Evolutionary conservation across 495 filamentous ascomycete species (phyloP), one percentile per base, ranked within the genome.

Genomic region (Aspergillus hancockii): DNA sequence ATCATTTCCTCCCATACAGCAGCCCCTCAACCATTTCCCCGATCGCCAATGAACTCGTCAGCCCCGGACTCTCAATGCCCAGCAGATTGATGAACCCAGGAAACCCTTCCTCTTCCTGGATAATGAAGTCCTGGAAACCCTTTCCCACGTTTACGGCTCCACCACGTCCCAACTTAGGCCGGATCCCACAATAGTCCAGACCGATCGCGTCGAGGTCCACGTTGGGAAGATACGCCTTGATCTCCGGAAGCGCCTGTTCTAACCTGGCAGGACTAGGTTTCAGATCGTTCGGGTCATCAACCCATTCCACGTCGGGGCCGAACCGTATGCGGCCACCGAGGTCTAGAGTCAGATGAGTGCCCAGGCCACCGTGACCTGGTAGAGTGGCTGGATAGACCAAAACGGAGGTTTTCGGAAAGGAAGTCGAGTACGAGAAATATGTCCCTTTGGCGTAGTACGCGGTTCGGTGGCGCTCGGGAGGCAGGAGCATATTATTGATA

Each of bases 221-320:
- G 12, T 71, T 75, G 0, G 94, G 94, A 30, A 98, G 74, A 69
- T 96, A 98, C 9, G 81, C 79, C 65, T 81, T 74, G 52, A 98
- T 96, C 71, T 89, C 90, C 16, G 76, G 74, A 0, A 93, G 65
- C 0, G 93, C 92, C 53, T 83, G 76, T n/a, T 70, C 61, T 52
- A 96, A 73, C 3, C 89, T 76, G n/a, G 76, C 74, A 41, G 76
- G 71, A n/a, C 73, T 81, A 9, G 82, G 79, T 31, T 71, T 73
- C 38, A 85, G 73, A 62, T 88, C 85, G 25, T 63, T 72, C 0
- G 88, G 81, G 38, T 84, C 81, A 43, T 84, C 78, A 1, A 95
- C 85, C 94, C 95, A 98, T 71, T 98, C 92, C 13, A 97, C 90
- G 66, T 98, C 94, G 0, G 94, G 94, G 0, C 94, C 94, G 68